These are phyloP conservation scores for Hypomyces rosellus DNA, from an alignment of 2,329 filamentous ascomycete genomes.

Conservation along the genomic window DNA sequence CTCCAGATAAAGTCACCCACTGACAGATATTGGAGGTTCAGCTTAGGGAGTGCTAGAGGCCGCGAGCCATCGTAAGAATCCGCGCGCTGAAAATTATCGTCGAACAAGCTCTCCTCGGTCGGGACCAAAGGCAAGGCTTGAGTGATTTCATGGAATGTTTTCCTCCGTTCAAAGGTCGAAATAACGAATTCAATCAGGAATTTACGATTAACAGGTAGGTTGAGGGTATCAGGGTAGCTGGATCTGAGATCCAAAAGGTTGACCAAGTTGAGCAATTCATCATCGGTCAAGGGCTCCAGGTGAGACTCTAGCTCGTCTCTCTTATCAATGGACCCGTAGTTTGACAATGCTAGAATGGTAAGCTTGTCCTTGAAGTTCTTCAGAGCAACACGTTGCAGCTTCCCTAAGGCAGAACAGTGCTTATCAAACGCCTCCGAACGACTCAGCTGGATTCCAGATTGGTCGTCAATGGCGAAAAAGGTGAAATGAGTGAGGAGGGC, in stretches of 20 bases:
- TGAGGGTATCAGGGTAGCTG: constrained; percentile 67
- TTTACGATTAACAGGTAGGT: constrained; percentile 55
- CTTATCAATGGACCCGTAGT: constrained; percentile 82
- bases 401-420: constrained; percentile 72
- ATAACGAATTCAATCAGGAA: constrained; percentile 68
- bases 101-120: constrained; percentile 76
- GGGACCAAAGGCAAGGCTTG: constrained; percentile 70
- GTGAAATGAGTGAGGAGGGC: constrained; percentile 80
- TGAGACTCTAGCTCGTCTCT: constrained; percentile 72
- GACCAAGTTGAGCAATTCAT: constrained; percentile 66
- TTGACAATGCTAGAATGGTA: constrained; percentile 84
- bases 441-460: constrained; percentile 72
- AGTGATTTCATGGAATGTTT: constrained; percentile 75
- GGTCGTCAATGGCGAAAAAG: constrained; percentile 84
- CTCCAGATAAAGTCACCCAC: constrained; percentile 97
- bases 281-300: constrained; percentile 64
- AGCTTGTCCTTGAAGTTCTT: constrained; percentile 85
- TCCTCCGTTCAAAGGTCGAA: constrained; percentile 66
- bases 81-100: constrained; percentile 69
- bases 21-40: constrained; percentile 93
- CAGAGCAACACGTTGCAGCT: constrained; percentile 69
- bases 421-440: constrained; percentile 68
- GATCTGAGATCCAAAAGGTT: constrained; percentile 69
- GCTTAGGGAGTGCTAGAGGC: constrained; percentile 84
- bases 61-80: constrained; percentile 82